Percentiles rank a stretch among this genome's conserved stretches.
phyloP scores from a whole-genome alignment of 306 rosid genomes.

The Notholithocarpus densiflorus region DNA sequence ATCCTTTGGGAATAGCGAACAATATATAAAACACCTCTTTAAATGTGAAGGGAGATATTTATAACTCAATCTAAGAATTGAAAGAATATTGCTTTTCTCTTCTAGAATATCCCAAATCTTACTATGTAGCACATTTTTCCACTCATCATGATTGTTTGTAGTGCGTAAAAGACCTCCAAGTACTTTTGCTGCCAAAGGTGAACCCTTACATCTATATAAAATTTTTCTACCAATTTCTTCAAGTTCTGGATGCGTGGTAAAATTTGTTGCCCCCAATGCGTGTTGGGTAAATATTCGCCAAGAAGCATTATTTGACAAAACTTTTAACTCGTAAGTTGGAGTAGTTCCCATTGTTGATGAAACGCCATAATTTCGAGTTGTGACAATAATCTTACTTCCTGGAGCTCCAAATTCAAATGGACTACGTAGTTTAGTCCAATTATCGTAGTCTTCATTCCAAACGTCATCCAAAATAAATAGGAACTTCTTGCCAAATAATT shows the following conservation, averaged over 20 bases:
- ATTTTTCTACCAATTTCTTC: not conserved
- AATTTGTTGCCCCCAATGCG: not conserved
- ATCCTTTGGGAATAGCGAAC: not conserved
- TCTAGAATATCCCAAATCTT: not conserved
- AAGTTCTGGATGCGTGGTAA: not conserved
- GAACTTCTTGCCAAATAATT: not conserved
- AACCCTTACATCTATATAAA: not conserved
- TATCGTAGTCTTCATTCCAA: not conserved
- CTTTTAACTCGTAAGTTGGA: not conserved
- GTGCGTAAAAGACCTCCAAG: not conserved
- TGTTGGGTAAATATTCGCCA: not conserved
- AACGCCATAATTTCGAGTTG: not conserved
- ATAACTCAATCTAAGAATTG: conserved; percentile 2
- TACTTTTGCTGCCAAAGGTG: not conserved
- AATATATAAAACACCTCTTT: not conserved
- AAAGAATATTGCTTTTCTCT: not conserved
- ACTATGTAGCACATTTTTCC: not conserved
- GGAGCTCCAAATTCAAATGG: not conserved
- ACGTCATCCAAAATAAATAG: not conserved
- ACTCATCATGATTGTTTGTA: not conserved
- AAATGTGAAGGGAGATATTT: not conserved
- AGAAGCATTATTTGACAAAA: not conserved
- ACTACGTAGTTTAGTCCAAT: not conserved
- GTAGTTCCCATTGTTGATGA: not conserved
- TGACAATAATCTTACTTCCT: conserved; percentile 1